Percentiles rank a stretch among this genome's conserved stretches.
Conservation (phyloP, 345 rosid species). For the Triadica sebifera region DNA sequence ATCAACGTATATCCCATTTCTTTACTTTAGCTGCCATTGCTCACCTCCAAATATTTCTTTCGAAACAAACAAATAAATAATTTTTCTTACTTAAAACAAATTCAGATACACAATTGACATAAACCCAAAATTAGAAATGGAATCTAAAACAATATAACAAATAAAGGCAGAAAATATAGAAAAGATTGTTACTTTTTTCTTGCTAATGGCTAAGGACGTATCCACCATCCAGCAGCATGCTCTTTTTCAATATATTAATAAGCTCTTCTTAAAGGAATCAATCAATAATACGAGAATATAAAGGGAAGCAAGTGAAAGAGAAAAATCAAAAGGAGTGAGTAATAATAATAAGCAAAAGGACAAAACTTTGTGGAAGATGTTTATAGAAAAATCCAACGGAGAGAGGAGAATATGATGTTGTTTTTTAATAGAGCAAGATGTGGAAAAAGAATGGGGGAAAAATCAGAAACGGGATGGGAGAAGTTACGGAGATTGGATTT, state of each 20-base stretch:
- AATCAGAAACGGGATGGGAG: not conserved
- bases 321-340: not conserved
- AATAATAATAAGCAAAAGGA: not conserved
- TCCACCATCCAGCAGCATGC: not conserved
- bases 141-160: not conserved
- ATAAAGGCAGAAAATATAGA: not conserved
- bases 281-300: not conserved
- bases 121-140: not conserved
- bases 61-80: not conserved
- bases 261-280: too few species aligned
- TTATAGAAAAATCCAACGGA: not conserved
- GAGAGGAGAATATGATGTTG: constrained; percentile 1
- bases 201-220: not conserved
- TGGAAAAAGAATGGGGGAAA: not conserved
- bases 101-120: too few species aligned
- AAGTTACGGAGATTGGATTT: not conserved
- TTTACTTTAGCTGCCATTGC: too few species aligned
- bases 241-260: not conserved
- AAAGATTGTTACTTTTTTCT: not conserved
- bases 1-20: too few species aligned
- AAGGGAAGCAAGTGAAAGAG: not conserved
- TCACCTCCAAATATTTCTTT: too few species aligned
- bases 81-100: not conserved
- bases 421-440: not conserved
- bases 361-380: constrained; percentile 1